A percentile compares a stretch with the other conserved stretches of the same genome.
Evolutionary conservation across 352 stramenopile species (phyloP).

Genomic region (Globisporangium mamillatum): DNA sequence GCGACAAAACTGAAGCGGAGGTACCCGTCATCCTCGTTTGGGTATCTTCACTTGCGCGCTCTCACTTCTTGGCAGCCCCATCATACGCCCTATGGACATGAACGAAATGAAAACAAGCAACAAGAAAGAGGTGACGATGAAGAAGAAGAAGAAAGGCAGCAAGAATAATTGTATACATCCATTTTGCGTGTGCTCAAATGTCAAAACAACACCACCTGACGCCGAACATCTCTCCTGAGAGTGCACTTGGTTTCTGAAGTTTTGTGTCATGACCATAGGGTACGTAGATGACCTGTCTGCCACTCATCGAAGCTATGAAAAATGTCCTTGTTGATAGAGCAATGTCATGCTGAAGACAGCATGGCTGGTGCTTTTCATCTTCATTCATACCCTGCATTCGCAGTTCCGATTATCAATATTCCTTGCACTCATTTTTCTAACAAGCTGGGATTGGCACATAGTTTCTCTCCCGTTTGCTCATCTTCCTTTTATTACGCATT

Average conservation of each 20-base stretch:
- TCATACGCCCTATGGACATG: neutral
- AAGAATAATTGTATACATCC: conserved; percentile 1
- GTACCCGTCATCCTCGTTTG: neutral
- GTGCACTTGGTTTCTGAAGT: neutral
- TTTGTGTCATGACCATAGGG: neutral
- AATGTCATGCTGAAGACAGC: too few species aligned
- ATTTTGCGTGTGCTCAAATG: neutral
- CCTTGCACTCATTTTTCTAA: too few species aligned
- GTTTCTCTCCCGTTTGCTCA: neutral
- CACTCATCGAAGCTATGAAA: too few species aligned
- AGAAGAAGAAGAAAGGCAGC: neutral
- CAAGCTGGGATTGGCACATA: too few species aligned
- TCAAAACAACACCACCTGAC: neutral
- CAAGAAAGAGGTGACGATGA: neutral
- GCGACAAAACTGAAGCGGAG: neutral
- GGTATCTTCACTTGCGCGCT: neutral
- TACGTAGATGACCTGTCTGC: neutral
- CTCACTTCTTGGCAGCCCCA: neutral
- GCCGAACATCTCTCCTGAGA: neutral
- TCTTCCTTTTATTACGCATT: neutral
- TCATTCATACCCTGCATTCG: too few species aligned
- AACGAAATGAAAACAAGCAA: neutral
- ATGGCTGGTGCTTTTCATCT: too few species aligned
- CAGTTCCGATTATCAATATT: too few species aligned
- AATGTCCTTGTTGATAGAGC: too few species aligned